phyloP scores from a whole-genome alignment of 768 basidiomycete species.

The Auriscalpium orientale region DNA sequence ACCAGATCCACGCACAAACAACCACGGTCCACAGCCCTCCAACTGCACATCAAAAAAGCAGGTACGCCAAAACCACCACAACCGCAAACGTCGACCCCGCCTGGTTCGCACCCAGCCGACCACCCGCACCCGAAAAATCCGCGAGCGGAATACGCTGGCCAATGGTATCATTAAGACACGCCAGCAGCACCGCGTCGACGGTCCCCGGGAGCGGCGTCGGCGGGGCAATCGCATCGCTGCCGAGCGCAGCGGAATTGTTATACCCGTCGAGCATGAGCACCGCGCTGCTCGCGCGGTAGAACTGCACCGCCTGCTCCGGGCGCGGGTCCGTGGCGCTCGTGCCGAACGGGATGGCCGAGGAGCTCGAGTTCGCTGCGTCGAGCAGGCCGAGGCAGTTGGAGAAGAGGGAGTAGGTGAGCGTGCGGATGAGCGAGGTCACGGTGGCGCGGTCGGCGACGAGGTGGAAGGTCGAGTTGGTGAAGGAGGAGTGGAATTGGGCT shows the following conservation, averaged over 20 bases:
- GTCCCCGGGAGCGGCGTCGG: conserved; percentile 44
- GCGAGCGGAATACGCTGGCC: conserved; percentile 52
- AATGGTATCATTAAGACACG: conserved; percentile 59
- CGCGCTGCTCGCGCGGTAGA: conserved; percentile 21
- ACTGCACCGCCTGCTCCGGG: conserved; percentile 21
- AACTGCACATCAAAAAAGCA: too few species aligned
- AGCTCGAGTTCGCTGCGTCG: conserved; percentile 4
- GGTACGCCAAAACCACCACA: too few species aligned
- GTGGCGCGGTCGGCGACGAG: conserved; percentile 29
- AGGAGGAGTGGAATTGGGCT: conserved; percentile 21
- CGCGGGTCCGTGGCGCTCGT: conserved; percentile 7
- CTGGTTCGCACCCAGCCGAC: neutral
- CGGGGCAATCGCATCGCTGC: conserved; percentile 29
- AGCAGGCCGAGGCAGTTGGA: conserved; percentile 22
- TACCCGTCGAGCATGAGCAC: conserved; percentile 21
- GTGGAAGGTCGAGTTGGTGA: conserved; percentile 23
- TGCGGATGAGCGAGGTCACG: conserved; percentile 23
- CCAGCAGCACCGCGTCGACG: conserved; percentile 40
- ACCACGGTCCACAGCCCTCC: too few species aligned
- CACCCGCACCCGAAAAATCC: conserved; percentile 23
- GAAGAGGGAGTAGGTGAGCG: conserved; percentile 10
- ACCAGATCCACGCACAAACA: too few species aligned
- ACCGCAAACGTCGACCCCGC: too few species aligned
- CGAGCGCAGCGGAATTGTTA: conserved; percentile 20
- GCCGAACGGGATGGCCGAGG: conserved; percentile 7